These are phyloP conservation scores for Erythrobasidium hasegawianum DNA, from an alignment of 1,284 basidiomycete genomes.

Conservation along the genomic window DNA sequence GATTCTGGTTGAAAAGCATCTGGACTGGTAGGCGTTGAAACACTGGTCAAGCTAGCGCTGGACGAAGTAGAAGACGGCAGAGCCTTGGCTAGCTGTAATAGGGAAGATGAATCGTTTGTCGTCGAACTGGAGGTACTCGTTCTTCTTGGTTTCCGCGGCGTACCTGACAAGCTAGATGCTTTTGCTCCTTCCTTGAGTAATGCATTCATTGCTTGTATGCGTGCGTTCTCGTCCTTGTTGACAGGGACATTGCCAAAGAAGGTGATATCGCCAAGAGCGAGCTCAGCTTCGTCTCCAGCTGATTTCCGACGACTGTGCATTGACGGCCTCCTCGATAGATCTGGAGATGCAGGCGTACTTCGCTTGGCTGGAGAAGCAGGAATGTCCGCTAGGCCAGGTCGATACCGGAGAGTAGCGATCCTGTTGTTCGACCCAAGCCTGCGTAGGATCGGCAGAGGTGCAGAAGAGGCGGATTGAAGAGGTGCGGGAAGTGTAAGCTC, in stretches of 20 bases:
- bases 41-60: neutral
- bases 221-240: conserved; percentile 13
- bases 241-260: conserved; percentile 33
- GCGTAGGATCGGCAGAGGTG: neutral
- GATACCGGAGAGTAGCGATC: conserved; percentile 4
- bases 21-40: neutral
- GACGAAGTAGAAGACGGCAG: neutral
- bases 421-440: neutral
- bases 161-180: neutral
- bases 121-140: neutral
- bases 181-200: conserved; percentile 18
- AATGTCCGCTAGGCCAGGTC: conserved; percentile 26
- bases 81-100: neutral
- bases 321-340: conserved; percentile 9
- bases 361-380: conserved; percentile 25
- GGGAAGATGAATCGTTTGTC: conserved; percentile 1
- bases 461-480: conserved; percentile 1
- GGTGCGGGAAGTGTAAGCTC: conserved; percentile 3
- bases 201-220: conserved; percentile 28
- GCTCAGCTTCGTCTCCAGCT: conserved; percentile 21
- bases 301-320: conserved; percentile 18
- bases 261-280: conserved; percentile 19
- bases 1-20: neutral
- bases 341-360: neutral
- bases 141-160: neutral